A percentile compares a stretch with the other conserved stretches of the same genome.
phyloP scores from a whole-genome alignment of 768 basidiomycete species.

The Boletus rubroflammeus region DNA sequence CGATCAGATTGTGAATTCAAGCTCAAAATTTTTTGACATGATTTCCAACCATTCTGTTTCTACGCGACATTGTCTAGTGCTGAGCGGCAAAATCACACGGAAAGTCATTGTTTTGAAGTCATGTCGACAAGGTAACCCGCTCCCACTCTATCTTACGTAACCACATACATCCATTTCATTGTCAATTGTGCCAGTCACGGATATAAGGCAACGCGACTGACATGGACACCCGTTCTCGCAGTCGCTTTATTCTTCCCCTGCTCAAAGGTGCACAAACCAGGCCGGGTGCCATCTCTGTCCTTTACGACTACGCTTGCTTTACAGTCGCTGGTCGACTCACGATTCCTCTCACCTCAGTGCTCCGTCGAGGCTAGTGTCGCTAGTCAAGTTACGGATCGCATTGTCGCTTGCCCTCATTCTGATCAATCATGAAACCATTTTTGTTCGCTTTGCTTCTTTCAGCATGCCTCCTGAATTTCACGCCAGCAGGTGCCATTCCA shows the following conservation, averaged over 20 bases:
- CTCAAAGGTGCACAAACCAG: not conserved
- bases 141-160: conserved; percentile 15
- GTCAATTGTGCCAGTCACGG: not conserved
- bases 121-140: conserved; percentile 22
- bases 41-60: conserved; percentile 10
- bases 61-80: conserved; percentile 6
- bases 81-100: conserved; percentile 1
- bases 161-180: not conserved
- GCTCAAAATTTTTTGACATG: not conserved
- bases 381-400: conserved; percentile 7
- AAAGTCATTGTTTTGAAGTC: conserved; percentile 6
- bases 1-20: conserved; percentile 4
- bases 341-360: not conserved
- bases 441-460: conserved; percentile 49
- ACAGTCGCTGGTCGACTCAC: conserved; percentile 18
- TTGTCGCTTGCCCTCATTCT: not conserved
- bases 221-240: not conserved
- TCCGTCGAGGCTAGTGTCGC: conserved; percentile 4
- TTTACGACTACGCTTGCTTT: conserved; percentile 7
- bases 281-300: conserved; percentile 21
- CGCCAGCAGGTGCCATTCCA: conserved; percentile 32
- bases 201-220: conserved; percentile 8
- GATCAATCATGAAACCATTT: conserved; percentile 48
- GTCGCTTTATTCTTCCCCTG: not conserved
- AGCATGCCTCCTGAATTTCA: conserved; percentile 45